Evolutionary conservation across 2,329 filamentous ascomycete species (phyloP), one percentile per base, ranked within the genome.

Genomic region (Trichophyton rubrum): DNA sequence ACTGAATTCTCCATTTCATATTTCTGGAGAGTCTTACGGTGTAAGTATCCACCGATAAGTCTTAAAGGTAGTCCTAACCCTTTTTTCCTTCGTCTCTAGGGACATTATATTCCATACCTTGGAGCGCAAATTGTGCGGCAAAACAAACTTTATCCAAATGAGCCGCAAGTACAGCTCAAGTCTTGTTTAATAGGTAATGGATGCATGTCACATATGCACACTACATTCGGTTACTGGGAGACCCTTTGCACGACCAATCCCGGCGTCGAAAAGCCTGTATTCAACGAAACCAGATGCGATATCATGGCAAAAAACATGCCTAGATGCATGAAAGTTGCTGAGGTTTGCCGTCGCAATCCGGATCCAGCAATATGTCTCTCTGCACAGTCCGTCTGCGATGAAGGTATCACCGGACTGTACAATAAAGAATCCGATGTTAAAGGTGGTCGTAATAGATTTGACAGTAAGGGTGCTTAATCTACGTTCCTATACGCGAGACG

Each of bases 11-110:
- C 72, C 76, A 6, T 73, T 80, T 41, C 73, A 77, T 40, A 74
- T 80, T 41, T 74, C 77, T 0, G 77, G 77, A 3, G 77, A 80
- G 62, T 75, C 73, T 63, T 79, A 78, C 67, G 76, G 68, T 56
- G 72, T 74, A 66, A 65, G 70, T 67, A 5, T 22, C 15, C n/a
- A 1, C n/a, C 40, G 43, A 17, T 70, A 38, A 75, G 8, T 24
- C 17, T 20, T 17, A 35, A 35, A 9, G 27, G 5, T 11, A 17
- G n/a, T 55, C 17, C 27, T 33, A 33, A 55, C 2, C 27, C 13
- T 2, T 2, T 38, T 38, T 38, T 17, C 49, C 6, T 3, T 7
- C 13, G 1, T 17, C 15, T 55, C 11, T 17, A 55, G 51, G 51
- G 51, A 7, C 51, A 55, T 35, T 55, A 55, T 55, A 55, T 55